Conservation (phyloP, 2,329 filamentous ascomycete species). For the Colletotrichum chlorophyti region DNA sequence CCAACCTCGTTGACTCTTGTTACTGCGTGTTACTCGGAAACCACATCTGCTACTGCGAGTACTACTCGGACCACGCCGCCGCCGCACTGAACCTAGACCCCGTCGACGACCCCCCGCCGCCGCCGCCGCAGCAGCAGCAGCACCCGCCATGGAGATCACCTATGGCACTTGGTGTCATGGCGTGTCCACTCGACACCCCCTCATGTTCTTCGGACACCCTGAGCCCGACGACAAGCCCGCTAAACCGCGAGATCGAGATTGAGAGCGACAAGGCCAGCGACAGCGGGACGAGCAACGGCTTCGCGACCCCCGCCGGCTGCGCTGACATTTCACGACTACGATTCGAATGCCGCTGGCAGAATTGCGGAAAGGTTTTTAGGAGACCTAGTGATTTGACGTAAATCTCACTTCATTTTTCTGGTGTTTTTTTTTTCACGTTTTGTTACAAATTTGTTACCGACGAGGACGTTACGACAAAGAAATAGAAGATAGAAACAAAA, state of each 20-base stretch:
- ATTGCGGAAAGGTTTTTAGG: constrained; percentile 26
- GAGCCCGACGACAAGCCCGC: constrained; percentile 29
- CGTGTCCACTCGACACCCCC: constrained; percentile 31
- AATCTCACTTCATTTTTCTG: constrained; percentile 8
- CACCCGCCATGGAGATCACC: constrained; percentile 28
- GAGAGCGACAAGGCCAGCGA: constrained; percentile 26
- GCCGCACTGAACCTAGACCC: constrained; percentile 13
- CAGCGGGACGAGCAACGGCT: constrained; percentile 10
- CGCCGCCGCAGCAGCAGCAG: constrained; percentile 1
- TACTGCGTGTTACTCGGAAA: constrained; percentile 29
- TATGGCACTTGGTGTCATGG: constrained; percentile 31
- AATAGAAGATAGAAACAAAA: no score
- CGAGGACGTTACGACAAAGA: no score
- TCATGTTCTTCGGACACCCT: constrained; percentile 27
- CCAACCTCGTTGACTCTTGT: constrained; percentile 28
- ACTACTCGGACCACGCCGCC: constrained; percentile 15
- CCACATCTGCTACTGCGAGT: constrained; percentile 27
- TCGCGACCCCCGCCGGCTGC: constrained; percentile 3
- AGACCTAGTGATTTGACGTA: constrained; percentile 30
- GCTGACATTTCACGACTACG: constrained; percentile 19
- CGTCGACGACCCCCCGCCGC: constrained; percentile 22
- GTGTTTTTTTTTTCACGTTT: not conserved
- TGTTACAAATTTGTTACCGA: not conserved
- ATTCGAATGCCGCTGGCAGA: constrained; percentile 26
- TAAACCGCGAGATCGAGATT: constrained; percentile 23